Base-by-base conservation (phyloP, 2,329 filamentous ascomycete species). In the Blumeria hordei region DNA sequence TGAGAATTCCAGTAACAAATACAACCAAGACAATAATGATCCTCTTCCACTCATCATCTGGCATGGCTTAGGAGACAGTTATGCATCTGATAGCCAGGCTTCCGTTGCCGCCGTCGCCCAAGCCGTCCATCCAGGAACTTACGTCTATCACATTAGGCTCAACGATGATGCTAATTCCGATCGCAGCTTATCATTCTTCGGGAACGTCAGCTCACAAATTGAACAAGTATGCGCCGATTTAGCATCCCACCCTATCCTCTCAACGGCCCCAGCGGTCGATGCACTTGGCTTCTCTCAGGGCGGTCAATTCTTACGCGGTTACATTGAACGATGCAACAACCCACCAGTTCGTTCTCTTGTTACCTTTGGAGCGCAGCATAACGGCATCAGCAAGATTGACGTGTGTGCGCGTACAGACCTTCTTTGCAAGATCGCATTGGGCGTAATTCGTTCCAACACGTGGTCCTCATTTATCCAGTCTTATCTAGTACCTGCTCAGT, bases 231-330 rank as follows among this genome's bases (percentile, higher is more conserved):
- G 92, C 75, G 72, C 70, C n/a, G 79, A 82, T 62, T 76, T 96
- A 44, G 75, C 83, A 57, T 65, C 74, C 0, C 78, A 95, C 65
- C 82, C 83, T 0, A 85, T 94, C 66, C 77, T 95, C 14, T 82
- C 82, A 56, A 85, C 82, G 6, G 85, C 85, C 0, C 84, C 85
- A 0, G 86, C 83, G 59, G 74, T 95, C 65, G 92, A 96, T 68
- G 90, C 88, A 36, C 71, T 98, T 37, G 92, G 92, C 33, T 95
- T 98, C 72, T 92, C 85, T 12, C 92, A 98, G 68, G 92, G 92
- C 59, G 92, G 92, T 1, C 86, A 94, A 67, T 95, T 98, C 71
- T 76, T 98, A n/a, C 81, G 92, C 57, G 92, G 76, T 28, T 88
- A 94, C 66, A 73, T 94, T 59, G 81, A 98, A 73, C 77, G 86